These are phyloP conservation scores for Fomitopsis palustris DNA, from an alignment of 1,284 basidiomycete genomes.

Conservation along the genomic window DNA sequence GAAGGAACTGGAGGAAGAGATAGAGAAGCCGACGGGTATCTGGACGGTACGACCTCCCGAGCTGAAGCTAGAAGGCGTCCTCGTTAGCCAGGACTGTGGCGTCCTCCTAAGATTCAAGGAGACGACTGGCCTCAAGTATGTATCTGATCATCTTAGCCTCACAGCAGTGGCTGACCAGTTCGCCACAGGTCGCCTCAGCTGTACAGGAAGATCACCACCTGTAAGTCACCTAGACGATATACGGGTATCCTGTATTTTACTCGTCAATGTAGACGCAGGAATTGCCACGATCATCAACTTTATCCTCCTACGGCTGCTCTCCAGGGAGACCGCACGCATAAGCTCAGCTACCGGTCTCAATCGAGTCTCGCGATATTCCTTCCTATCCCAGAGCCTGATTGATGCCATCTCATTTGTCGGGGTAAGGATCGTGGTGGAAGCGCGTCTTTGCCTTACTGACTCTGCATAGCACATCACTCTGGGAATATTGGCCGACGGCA, in stretches of 20 bases:
- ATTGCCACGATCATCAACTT: conserved; percentile 67
- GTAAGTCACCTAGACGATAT: conserved; percentile 36
- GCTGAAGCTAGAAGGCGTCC: conserved; percentile 55
- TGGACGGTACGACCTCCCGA: conserved; percentile 53
- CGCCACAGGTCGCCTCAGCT: conserved; percentile 53
- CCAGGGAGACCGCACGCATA: conserved; percentile 70
- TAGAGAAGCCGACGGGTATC: conserved; percentile 68
- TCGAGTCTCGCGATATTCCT: conserved; percentile 78
- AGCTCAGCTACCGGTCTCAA: conserved; percentile 78
- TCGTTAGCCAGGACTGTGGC: conserved; percentile 79
- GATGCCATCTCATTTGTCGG: conserved; percentile 83
- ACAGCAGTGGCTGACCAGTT: background rate
- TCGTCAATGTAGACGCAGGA: conserved; percentile 62
- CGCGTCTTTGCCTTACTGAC: background rate
- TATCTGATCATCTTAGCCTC: too few relatives aligned
- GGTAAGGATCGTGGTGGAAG: conserved; percentile 25
- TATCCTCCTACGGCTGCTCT: conserved; percentile 60
- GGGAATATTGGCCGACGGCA: conserved; percentile 76
- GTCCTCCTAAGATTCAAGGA: conserved; percentile 64
- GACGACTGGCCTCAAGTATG: conserved; percentile 60
- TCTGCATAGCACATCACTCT: conserved; percentile 67
- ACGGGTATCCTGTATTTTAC: background rate
- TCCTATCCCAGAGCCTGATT: conserved; percentile 71
- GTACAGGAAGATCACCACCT: conserved; percentile 79
- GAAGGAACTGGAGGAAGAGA: conserved; percentile 67